Percentiles rank a stretch among this genome's conserved stretches.
Conservation (phyloP, 2,329 filamentous ascomycete genomes). For the Penicillium sp. region DNA sequence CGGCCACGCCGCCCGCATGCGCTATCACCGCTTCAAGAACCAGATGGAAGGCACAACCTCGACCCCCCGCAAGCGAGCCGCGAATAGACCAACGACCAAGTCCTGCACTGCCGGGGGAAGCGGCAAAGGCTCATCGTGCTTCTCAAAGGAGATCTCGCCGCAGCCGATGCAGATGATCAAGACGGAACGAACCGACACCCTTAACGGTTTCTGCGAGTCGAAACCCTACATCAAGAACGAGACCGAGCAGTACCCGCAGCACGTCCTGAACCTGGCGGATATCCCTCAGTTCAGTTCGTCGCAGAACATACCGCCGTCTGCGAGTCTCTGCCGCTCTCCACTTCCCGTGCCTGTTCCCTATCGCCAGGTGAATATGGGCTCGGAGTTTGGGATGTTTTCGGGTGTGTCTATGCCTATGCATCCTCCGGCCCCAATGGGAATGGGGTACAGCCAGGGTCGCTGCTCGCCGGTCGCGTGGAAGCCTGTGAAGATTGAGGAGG, state of each 20-base stretch:
- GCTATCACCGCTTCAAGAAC: slow-evolving; percentile 59
- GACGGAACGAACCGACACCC: slow-evolving; percentile 5
- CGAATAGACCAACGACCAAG: slow-evolving; percentile 27
- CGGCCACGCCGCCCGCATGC: slow-evolving; percentile 63
- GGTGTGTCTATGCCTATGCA: neutral
- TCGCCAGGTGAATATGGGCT: neutral
- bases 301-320: neutral
- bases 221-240: slow-evolving; percentile 33
- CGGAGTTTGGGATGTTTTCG: slow-evolving; percentile 25
- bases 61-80: slow-evolving; percentile 33
- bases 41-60: slow-evolving; percentile 55
- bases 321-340: slow-evolving; percentile 15
- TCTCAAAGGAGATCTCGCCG: slow-evolving; percentile 17
- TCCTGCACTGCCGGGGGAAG: slow-evolving; percentile 10
- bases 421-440: neutral
- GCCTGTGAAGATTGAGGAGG: slow-evolving; percentile 30
- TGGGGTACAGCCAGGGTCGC: slow-evolving; percentile 3
- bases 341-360: slow-evolving; percentile 20
- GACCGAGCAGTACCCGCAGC: slow-evolving; percentile 14
- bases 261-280: slow-evolving; percentile 16
- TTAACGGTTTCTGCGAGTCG: slow-evolving; percentile 5
- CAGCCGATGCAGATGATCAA: slow-evolving; percentile 22
- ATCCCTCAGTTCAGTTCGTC: slow-evolving; percentile 17
- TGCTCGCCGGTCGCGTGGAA: slow-evolving; percentile 25
- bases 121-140: slow-evolving; percentile 16